Evolutionary conservation across 192 early-diverging fungal species (phyloP).

Genomic region (Mortierella antarctica): DNA sequence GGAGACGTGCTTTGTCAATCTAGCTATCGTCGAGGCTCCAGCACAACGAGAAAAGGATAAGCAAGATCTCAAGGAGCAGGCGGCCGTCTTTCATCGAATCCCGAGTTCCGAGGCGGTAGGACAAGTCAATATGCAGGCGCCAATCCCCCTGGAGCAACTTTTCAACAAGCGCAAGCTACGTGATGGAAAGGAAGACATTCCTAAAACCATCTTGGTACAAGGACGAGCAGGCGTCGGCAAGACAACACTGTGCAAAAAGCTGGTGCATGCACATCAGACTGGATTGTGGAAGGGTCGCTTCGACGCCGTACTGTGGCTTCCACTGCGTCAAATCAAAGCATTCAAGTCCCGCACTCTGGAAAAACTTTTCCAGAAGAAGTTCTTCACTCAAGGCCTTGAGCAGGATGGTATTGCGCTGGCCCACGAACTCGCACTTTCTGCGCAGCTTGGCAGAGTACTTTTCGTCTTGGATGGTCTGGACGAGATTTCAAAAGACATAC

Average conservation of each 20-base stretch:
- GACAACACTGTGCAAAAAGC: constrained; percentile 17
- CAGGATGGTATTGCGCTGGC: background rate
- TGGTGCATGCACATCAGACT: constrained; percentile 8
- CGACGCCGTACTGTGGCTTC: constrained; percentile 12
- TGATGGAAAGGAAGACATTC: background rate
- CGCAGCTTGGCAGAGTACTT: background rate
- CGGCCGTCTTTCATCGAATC: constrained; percentile 10
- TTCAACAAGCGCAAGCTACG: constrained; percentile 10
- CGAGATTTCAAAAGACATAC: background rate
- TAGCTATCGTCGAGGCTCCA: constrained; percentile 9
- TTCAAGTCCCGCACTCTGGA: background rate
- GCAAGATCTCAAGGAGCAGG: constrained; percentile 8
- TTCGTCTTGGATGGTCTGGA: constrained; percentile 19
- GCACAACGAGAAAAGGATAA: constrained; percentile 12
- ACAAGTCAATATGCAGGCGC: background rate
- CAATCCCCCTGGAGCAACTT: constrained; percentile 5
- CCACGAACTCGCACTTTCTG: background rate
- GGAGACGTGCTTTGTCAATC: constrained; percentile 9
- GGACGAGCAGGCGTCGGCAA: constrained; percentile 22
- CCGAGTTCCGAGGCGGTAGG: background rate
- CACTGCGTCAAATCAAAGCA: constrained; percentile 1
- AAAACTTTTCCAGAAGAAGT: constrained; percentile 2
- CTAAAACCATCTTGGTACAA: constrained; percentile 9
- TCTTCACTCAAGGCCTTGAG: background rate
- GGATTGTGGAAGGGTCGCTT: constrained; percentile 2